phyloP scores from a whole-genome alignment of 306 rosid species.

The Arachis stenosperma region DNA sequence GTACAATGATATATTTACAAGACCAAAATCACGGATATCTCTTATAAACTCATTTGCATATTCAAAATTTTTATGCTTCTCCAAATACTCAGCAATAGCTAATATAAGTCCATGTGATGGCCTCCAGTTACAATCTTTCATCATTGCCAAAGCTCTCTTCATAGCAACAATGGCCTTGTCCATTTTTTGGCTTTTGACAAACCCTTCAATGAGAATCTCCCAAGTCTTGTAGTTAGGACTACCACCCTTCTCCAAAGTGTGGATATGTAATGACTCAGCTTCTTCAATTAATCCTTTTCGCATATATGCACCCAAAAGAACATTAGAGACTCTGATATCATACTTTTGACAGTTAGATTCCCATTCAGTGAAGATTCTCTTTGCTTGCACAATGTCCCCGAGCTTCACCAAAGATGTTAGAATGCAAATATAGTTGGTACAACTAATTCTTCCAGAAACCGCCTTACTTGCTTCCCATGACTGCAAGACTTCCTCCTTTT shows the following conservation, averaged over 20 bases:
- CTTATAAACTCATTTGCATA: constrained; percentile 51
- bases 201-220: constrained; percentile 91
- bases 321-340: constrained; percentile 80
- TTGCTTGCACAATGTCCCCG: constrained; percentile 63
- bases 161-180: constrained; percentile 63
- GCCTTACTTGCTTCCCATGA: constrained; percentile 73
- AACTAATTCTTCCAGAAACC: constrained; percentile 62
- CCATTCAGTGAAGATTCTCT: constrained; percentile 74
- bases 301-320: constrained; percentile 87
- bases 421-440: constrained; percentile 77
- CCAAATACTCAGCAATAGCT: constrained; percentile 60
- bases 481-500: constrained; percentile 67
- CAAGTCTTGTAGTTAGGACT: constrained; percentile 85
- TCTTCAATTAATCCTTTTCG: constrained; percentile 68
- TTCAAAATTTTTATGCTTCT: constrained; percentile 55
- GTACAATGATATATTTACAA: constrained; percentile 58
- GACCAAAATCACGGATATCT: constrained; percentile 48
- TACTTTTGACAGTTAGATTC: constrained; percentile 61
- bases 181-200: constrained; percentile 54
- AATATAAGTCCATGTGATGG: constrained; percentile 52
- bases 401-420: constrained; percentile 72
- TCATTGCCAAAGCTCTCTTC: constrained; percentile 56
- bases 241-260: constrained; percentile 73
- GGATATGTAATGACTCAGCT: constrained; percentile 75
- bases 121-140: constrained; percentile 69